These are phyloP conservation scores for Lepidium aucheri DNA, from an alignment of 345 rosid genomes.

Conservation along the genomic window DNA sequence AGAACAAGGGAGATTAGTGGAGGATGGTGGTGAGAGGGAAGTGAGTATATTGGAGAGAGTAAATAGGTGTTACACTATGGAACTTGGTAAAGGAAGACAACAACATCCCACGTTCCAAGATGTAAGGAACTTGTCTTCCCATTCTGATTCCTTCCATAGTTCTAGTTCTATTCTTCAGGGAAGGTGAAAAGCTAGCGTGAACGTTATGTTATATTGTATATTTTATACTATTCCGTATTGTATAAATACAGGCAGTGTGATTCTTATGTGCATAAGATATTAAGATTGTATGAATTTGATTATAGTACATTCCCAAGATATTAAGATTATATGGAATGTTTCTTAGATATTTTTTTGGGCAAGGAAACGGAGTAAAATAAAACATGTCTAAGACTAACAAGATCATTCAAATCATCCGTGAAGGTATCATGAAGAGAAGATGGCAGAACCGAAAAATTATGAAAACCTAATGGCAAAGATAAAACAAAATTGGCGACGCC, in stretches of 20 bases:
- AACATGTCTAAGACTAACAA: too few species aligned
- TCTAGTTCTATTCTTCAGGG: conserved; percentile 8
- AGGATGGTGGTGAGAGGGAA: conserved; percentile 27
- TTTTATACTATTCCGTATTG: not conserved
- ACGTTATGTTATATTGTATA: not conserved
- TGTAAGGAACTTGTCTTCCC: conserved; percentile 28
- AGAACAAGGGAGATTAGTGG: conserved; percentile 39
- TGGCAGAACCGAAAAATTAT: too few species aligned
- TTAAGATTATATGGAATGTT: too few species aligned
- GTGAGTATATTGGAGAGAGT: conserved; percentile 39
- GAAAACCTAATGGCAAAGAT: too few species aligned
- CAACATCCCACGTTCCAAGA: conserved; percentile 49
- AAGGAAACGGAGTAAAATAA: too few species aligned
- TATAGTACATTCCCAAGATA: too few species aligned
- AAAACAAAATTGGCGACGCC: too few species aligned
- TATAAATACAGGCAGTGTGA: not conserved
- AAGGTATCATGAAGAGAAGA: too few species aligned
- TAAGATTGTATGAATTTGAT: not conserved
- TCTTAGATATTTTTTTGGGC: too few species aligned
- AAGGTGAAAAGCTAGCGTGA: conserved; percentile 4
- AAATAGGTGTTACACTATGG: conserved; percentile 23
- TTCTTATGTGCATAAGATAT: not conserved
- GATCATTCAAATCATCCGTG: too few species aligned
- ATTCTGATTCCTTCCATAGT: conserved; percentile 27
- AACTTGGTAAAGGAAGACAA: not conserved